A percentile compares a stretch with the other conserved stretches of the same genome.
These are phyloP conservation scores for Furcasterigmium sp. DNA, from an alignment of 2,329 filamentous ascomycete genomes.

Conservation along the genomic window DNA sequence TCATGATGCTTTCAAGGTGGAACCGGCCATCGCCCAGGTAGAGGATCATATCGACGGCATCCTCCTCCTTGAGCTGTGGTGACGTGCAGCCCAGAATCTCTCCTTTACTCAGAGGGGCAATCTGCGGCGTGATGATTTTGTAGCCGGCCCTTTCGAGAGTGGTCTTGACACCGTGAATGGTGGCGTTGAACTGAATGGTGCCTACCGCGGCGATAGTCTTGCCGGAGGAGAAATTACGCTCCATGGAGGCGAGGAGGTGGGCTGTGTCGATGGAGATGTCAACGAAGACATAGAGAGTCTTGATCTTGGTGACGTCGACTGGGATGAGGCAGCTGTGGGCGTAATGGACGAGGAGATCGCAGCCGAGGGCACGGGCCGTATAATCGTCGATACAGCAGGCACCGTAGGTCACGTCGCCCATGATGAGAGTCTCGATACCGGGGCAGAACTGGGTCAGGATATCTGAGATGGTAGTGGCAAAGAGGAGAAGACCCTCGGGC, in stretches of 20 bases:
- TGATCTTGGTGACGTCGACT: slow-evolving; percentile 93
- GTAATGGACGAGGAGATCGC: slow-evolving; percentile 92
- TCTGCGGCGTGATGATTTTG: slow-evolving; percentile 82
- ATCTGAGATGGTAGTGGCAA: slow-evolving; percentile 96
- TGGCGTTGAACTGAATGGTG: slow-evolving; percentile 98
- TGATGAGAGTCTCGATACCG: slow-evolving; percentile 87
- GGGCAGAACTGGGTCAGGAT: slow-evolving; percentile 93
- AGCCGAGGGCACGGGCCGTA: slow-evolving; percentile 88
- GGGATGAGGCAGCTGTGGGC: slow-evolving; percentile 96
- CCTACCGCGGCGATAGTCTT: slow-evolving; percentile 91
- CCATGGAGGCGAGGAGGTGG: slow-evolving; percentile 80
- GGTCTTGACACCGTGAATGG: slow-evolving; percentile 78
- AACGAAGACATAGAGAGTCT: slow-evolving; percentile 96
- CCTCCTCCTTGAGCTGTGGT: slow-evolving; percentile 57
- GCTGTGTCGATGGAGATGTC: slow-evolving; percentile 92
- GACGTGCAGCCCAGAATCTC: slow-evolving; percentile 98
- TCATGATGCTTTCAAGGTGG: slow-evolving; percentile 98
- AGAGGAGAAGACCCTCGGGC: slow-evolving; percentile 89
- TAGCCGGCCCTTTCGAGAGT: slow-evolving; percentile 81
- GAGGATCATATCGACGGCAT: slow-evolving; percentile 68
- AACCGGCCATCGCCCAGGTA: slow-evolving; percentile 92
- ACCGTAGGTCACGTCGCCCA: slow-evolving; percentile 98
- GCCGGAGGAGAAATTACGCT: slow-evolving; percentile 78
- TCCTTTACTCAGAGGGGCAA: slow-evolving; percentile 85
- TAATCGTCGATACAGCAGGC: slow-evolving; percentile 99